Evolutionary conservation across 129 eudicot genomes (phyloP), one percentile per base, ranked within the genome.

Genomic region (Chrysanthemum makinoi): DNA sequence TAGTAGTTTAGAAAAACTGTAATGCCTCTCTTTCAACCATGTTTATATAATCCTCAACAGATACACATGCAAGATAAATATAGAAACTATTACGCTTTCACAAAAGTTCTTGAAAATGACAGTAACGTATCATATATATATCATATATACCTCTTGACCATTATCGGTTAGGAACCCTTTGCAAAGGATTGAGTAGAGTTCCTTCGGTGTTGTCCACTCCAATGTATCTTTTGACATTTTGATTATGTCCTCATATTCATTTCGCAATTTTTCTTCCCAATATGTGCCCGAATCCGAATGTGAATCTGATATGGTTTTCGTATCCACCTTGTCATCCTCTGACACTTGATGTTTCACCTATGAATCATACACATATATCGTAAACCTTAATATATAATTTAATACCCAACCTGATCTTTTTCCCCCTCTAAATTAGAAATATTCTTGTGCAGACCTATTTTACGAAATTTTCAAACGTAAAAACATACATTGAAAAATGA

Each of bases 131-230:
- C 28, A 26, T 26, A 2, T 26, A 2, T 26, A 26, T 26, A 26
- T 26, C 28, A 26, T 11, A 26, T 12, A 15, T 28, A 62, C 19
- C n/a, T 33, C n/a, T 22, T 22, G 13, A 63, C 68, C 50, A 35
- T 39, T 3, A 10, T 66, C 11, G 56, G 46, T 66, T 46, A 22
- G 56, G 57, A 66, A 66, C 17, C 70, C 70, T 18, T 44, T 65
- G 70, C 56, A 46, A 65, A 65, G n/a, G 18, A 65, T 18, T 10
- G 8, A 18, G 55, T 65, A 65, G 56, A 46, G 70, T 47, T 65
- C 70, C 55, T 65, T 47, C 30, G 19, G 0, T 18, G 70, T 65
- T 65, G 33, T 65, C 70, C 55, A 63, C 47, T 47, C 6, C 70
- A 46, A 8, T 3, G 10, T 11, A 46, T 65, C 55, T 47, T 66